Evolutionary conservation across 768 basidiomycete species (phyloP).

Genomic region (Gloeostereum incarnatum): DNA sequence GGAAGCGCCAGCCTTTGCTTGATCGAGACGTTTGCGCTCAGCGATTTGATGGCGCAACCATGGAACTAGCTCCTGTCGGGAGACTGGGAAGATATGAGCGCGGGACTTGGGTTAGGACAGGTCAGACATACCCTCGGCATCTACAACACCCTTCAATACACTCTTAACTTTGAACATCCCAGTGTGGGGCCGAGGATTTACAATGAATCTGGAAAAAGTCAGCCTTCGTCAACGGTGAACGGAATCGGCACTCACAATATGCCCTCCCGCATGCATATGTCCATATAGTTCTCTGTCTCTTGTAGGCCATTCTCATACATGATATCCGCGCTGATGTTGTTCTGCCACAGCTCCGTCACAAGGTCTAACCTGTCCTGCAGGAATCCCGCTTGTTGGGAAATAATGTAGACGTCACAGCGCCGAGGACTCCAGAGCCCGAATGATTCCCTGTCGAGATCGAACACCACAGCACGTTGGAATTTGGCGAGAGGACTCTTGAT

Average conservation of each 20-base stretch:
- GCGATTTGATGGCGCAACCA: conserved; percentile 73
- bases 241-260: conserved; percentile 50
- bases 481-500: conserved; percentile 61
- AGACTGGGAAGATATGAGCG: conserved; percentile 16
- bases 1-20: conserved; percentile 50
- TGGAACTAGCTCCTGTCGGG: conserved; percentile 60
- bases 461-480: conserved; percentile 62
- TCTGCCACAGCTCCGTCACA: conserved; percentile 67
- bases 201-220: conserved; percentile 29
- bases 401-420: conserved; percentile 79
- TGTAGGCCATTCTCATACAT: conserved; percentile 75
- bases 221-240: neutral
- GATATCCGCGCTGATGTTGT: conserved; percentile 78
- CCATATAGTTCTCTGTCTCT: conserved; percentile 53
- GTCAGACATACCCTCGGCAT: conserved; percentile 51
- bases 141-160: conserved; percentile 68
- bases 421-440: conserved; percentile 90
- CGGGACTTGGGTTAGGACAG: neutral
- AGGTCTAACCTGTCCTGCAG: conserved; percentile 74
- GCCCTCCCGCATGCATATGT: conserved; percentile 70
- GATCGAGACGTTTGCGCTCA: conserved; percentile 71
- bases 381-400: conserved; percentile 68
- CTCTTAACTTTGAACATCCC: conserved; percentile 76
- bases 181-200: conserved; percentile 45
- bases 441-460: conserved; percentile 68